A percentile compares a stretch with the other conserved stretches of the same genome.
Evolutionary conservation across 306 rosid genomes (phyloP).

Genomic region (Notholithocarpus densiflorus): DNA sequence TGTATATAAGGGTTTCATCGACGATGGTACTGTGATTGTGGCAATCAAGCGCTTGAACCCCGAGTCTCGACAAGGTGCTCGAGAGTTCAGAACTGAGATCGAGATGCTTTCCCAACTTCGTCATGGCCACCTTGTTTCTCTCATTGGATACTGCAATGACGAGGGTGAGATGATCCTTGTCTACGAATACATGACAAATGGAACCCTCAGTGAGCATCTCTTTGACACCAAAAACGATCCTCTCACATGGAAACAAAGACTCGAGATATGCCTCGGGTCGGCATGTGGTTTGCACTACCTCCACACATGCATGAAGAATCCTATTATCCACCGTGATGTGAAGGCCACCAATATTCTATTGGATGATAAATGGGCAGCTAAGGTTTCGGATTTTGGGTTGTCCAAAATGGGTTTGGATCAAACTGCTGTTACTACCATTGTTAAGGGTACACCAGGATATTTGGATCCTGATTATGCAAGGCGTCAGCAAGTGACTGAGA

Average conservation of each 20-base stretch:
- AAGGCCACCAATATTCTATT: slow-evolving; percentile 53
- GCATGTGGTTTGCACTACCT: slow-evolving; percentile 61
- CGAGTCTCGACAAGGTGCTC: slow-evolving; percentile 34
- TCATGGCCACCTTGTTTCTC: slow-evolving; percentile 39
- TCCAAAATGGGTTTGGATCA: slow-evolving; percentile 23
- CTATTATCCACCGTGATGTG: slow-evolving; percentile 52
- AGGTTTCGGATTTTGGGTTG: slow-evolving; percentile 57
- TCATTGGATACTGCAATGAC: slow-evolving; percentile 43
- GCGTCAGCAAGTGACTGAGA: slow-evolving; percentile 34
- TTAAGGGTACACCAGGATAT: slow-evolving; percentile 41
- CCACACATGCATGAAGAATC: slow-evolving; percentile 33
- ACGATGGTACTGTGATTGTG: not conserved
- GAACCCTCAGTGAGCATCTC: slow-evolving; percentile 47
- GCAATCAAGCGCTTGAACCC: slow-evolving; percentile 34
- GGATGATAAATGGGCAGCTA: slow-evolving; percentile 33
- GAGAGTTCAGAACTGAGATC: slow-evolving; percentile 44
- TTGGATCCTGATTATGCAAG: slow-evolving; percentile 37
- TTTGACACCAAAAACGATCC: slow-evolving; percentile 22
- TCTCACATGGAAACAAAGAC: slow-evolving; percentile 44
- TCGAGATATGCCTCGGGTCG: slow-evolving; percentile 41
- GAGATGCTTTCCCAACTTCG: slow-evolving; percentile 30
- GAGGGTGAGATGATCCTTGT: slow-evolving; percentile 41
- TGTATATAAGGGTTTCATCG: not conserved
- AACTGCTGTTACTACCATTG: slow-evolving; percentile 34
- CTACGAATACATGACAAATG: slow-evolving; percentile 48